Base-by-base conservation (phyloP, 2,329 filamentous ascomycete genomes). In the Phoma sp. region DNA sequence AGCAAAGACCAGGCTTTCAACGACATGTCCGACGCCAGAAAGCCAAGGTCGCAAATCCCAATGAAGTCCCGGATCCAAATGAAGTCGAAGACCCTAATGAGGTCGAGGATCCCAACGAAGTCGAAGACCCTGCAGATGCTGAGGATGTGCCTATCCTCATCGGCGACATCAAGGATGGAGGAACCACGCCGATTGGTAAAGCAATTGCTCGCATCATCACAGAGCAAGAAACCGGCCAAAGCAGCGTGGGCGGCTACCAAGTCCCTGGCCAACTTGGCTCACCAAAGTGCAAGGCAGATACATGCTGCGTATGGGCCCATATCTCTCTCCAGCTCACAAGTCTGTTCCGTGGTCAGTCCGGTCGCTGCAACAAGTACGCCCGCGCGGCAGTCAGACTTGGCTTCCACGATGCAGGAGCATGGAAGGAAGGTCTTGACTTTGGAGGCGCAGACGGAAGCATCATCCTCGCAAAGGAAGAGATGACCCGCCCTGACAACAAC, bases 371-470 rank as follows among this genome's bases (percentile, higher is more conserved):
- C 36, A 53, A 53, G 15, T 52, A 42, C 28, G 67, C 67, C 2
- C 64, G 67, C n/a, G 59, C 56, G 2, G 64, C 66, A 1, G 47
- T 69, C 20, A 50, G 67, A 14, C 57, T 71, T 12, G 67, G 65
- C 2, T 71, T 71, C 47, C 66, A 69, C 42, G 67, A 71, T 53
- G 66, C 68, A 4, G 68, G 61, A 3, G 57, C 60, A 5, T 72
- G 68, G 67, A 28, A 50, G 20, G 34, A 53, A 14, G 61, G 62
- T 3, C 38, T 56, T 17, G 59, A 58, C 40, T 66, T 48, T 18
- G 67, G 67, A 5, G 66, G 67, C 11, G 66, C 67, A 21, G 67
- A 69, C 36, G 65, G 66, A 1, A 65, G 64, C 40, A 66, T 71
- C 39, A 47, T 60, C 3, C 64, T 71, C 21, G 55, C 59, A 9